Evolutionary conservation across 768 basidiomycete genomes (phyloP), one percentile per base, ranked within the genome.

Genomic region (Obba rivulosa): DNA sequence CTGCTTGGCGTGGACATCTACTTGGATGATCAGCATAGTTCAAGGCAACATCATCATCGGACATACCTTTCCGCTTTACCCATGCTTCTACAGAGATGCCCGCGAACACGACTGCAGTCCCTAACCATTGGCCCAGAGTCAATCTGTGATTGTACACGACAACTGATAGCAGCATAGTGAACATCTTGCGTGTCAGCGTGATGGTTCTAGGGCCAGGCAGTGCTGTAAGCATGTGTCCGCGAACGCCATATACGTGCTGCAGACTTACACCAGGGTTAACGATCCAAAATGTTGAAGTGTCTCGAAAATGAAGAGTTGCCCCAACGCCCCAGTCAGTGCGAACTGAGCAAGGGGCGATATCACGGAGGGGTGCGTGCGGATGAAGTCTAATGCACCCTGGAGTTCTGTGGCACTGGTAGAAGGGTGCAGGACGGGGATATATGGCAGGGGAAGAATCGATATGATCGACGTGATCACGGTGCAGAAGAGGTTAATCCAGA

Each of bases 231-330:
- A n/a, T n/a, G n/a, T n/a, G n/a, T n/a, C n/a, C n/a, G n/a, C n/a
- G n/a, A n/a, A n/a, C n/a, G n/a, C n/a, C n/a, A n/a, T n/a, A n/a
- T n/a, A n/a, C n/a, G 34, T n/a, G 14, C 13, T 51, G 59, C 37
- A 22, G n/a, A 70, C 80, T 49, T 75, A 92, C 89, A 91, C 88
- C 25, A 94, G 70, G 3, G 92, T 93, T 50, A 95, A 72, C 2
- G 87, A 90, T 20, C 92, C 92, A 61, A 93, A 95, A 62, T 90
- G 87, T 51, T 91, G 86, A 53, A 92, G 69, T 0, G 94, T 96
- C 72, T 95, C 94, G 53, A 97, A 99, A 52, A 99, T 98, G 69
- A 99, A 99, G 7, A 98, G 70, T 66, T 98, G 96, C 0, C 96
- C 96, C 34, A 98, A 73, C 1, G 95, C 90, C 35, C 96, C 96